Conservation (phyloP, 2,329 filamentous ascomycete species). For the Chrysoporthe puriensis region DNA sequence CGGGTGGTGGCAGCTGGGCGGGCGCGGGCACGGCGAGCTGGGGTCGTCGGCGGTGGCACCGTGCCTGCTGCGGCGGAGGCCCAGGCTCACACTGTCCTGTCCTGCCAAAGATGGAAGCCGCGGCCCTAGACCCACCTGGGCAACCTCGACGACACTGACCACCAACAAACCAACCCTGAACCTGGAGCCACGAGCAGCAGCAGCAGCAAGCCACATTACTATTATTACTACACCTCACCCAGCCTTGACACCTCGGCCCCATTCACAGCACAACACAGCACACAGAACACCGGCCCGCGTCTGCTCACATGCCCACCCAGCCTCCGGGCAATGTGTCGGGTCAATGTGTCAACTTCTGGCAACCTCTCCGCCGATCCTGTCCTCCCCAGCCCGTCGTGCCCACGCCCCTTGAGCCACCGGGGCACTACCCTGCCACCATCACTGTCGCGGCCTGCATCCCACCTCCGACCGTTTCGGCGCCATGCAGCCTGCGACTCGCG, state of each 20-base stretch:
- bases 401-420: not conserved
- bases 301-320: conserved; percentile 1
- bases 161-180: not conserved
- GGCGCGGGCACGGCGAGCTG: too few relatives aligned
- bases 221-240: not conserved
- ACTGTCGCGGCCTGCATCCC: not conserved
- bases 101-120: conserved; percentile 12
- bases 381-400: too few relatives aligned
- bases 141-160: conserved; percentile 11
- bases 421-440: not conserved
- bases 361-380: conserved; percentile 5
- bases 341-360: not conserved
- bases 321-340: not conserved
- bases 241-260: not conserved
- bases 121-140: conserved; percentile 2
- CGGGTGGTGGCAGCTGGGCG: too few relatives aligned
- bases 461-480: not conserved
- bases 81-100: conserved; percentile 6
- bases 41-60: not conserved
- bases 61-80: not conserved
- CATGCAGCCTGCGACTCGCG: not conserved
- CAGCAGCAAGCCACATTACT: not conserved
- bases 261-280: not conserved
- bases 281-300: not conserved
- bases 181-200: not conserved